Evolutionary conservation across 2,329 filamentous ascomycete species (phyloP), one percentile per base, ranked within the genome.

Genomic region (Microthyrium microscopicum): DNA sequence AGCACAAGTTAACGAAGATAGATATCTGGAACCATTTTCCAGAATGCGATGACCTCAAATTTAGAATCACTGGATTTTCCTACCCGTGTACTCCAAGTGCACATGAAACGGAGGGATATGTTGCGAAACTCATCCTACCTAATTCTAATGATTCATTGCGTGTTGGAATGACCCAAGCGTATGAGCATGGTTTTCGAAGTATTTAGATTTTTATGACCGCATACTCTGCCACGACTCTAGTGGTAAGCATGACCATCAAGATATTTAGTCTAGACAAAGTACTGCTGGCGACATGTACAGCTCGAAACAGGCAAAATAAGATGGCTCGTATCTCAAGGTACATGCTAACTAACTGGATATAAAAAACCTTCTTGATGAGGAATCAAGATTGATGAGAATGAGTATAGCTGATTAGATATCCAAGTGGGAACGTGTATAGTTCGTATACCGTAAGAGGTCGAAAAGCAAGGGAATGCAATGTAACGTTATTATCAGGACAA

Each of bases 1-100:
- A 61, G 62, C 2, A 60, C 60, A 58, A 53, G 54, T 8, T 37
- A 59, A 17, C 60, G 60, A 6, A 49, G 64, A 4, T 55, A 56
- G 8, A 20, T 37, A 5, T 49, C 52, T 3, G 52, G 50, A 4
- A 47, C 54, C 1, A 40, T 62, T 6, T 56, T 64, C 31, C 47
- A 62, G 35, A 61, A 57, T 31, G 42, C 52, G 3, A 52, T 61
- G 41, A 45, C 43, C 9, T 34, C 33, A 26, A 47, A 46, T 30
- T 43, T 58, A 9, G 33, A 34, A 3, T 32, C 37, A 4, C 33
- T 39, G 16, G 40, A 42, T 5, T n/a, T n/a, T n/a, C n/a, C n/a
- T n/a, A n/a, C n/a, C 39, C 51, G 11, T 39, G 42, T 2, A 36
- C 37, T 2, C 29, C 31, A 0, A 52, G 51, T 20, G 49, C 48